A percentile compares a stretch with the other conserved stretches of the same genome.
phyloP scores from a whole-genome alignment of 2,329 filamentous ascomycete species.

The Curvularia sp. region DNA sequence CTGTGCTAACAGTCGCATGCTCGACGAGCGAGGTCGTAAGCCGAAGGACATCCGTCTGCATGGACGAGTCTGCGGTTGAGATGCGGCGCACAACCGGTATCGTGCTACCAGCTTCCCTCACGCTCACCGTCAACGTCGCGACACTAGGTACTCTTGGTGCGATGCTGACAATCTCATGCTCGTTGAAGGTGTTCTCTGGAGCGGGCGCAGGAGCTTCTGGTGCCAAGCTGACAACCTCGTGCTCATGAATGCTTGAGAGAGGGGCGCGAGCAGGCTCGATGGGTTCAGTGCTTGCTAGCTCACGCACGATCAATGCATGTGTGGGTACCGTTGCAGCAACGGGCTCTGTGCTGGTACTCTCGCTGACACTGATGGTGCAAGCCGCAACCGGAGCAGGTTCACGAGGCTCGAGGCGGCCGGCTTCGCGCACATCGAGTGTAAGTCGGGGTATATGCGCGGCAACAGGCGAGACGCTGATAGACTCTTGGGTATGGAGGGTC shows the following conservation, averaged over 20 bases:
- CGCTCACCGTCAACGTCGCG: conserved; percentile 2
- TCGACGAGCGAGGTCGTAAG: conserved; percentile 5
- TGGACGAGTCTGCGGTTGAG: conserved; percentile 2
- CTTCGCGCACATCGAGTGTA: conserved; percentile 4
- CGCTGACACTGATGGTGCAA: neutral
- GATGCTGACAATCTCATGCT: conserved; percentile 4
- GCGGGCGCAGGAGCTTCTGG: neutral
- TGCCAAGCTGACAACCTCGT: conserved; percentile 2
- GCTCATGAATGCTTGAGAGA: neutral
- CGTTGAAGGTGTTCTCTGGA: neutral
- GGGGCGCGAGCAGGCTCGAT: conserved; percentile 3
- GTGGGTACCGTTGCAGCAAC: neutral
- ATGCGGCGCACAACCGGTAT: conserved; percentile 7
- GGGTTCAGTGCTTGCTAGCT: conserved; percentile 1
- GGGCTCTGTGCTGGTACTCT: neutral
- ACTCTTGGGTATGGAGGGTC: neutral
- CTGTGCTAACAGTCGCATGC: conserved; percentile 4
- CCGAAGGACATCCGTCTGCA: conserved; percentile 15
- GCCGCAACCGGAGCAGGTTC: neutral
- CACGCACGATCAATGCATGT: neutral
- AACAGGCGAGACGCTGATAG: conserved; percentile 12
- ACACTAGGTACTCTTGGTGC: conserved; percentile 1
- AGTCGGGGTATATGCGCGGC: neutral
- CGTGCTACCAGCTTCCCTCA: conserved; percentile 11
- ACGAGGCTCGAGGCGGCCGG: conserved; percentile 3